A percentile compares a stretch with the other conserved stretches of the same genome.
phyloP scores from a whole-genome alignment of 2,329 filamentous ascomycete species.

The Dendrostoma leiphaemia region DNA sequence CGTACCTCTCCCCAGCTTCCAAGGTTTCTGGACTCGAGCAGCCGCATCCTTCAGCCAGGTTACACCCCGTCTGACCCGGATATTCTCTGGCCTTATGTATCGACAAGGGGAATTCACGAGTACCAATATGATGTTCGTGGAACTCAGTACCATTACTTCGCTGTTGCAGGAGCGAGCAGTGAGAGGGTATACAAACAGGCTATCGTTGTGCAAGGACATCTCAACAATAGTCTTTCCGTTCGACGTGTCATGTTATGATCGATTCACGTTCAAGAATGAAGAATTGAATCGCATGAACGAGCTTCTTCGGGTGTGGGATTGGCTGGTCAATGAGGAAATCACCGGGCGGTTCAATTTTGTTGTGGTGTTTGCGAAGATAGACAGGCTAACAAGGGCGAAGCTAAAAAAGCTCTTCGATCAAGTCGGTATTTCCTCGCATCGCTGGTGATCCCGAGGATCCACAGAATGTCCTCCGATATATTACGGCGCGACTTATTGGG shows the following conservation, averaged over 20 bases:
- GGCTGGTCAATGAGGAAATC: neutral
- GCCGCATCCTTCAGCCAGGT: neutral
- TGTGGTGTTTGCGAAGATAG: neutral
- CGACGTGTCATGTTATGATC: constrained; percentile 1
- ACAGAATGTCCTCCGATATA: neutral
- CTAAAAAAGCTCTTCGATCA: neutral
- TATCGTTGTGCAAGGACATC: no score
- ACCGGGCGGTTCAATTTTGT: neutral
- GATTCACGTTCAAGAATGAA: neutral
- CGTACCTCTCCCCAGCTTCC: no score
- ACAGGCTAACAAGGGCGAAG: neutral
- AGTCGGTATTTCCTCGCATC: neutral
- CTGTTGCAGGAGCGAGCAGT: neutral
- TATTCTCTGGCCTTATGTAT: neutral
- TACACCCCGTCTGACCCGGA: neutral
- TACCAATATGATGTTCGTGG: neutral
- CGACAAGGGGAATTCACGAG: neutral
- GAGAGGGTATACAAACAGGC: neutral
- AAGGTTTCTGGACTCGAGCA: neutral
- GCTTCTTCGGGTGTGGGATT: neutral
- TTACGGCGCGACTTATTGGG: neutral
- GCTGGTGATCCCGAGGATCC: neutral
- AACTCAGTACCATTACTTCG: neutral
- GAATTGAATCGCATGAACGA: neutral
- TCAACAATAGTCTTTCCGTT: neutral